Evolutionary conservation across 345 rosid species (phyloP).

Genomic region (Eucalyptus regnans): DNA sequence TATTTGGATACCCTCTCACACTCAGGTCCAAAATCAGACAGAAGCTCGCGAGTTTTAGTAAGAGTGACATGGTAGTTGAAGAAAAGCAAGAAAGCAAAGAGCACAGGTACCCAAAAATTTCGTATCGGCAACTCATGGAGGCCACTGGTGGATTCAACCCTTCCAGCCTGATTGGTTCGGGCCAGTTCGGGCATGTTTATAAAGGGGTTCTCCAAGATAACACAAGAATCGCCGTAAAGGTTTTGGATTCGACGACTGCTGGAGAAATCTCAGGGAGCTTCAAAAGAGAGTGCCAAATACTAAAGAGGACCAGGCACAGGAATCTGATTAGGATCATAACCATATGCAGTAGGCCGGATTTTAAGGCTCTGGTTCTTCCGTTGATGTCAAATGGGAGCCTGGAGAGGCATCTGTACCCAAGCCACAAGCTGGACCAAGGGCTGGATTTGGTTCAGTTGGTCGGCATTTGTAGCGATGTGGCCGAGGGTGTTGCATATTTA

Average conservation of each 20-base stretch:
- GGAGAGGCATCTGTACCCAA: conserved; percentile 60
- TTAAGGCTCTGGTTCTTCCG: conserved; percentile 84
- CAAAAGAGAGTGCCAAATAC: conserved; percentile 72
- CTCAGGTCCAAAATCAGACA: conserved; percentile 32
- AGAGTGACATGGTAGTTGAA: conserved; percentile 35
- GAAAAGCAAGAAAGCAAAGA: conserved; percentile 31
- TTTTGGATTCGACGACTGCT: conserved; percentile 39
- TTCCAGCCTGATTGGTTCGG: conserved; percentile 73
- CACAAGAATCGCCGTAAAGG: conserved; percentile 76
- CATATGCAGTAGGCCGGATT: conserved; percentile 73
- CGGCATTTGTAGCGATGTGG: conserved; percentile 68
- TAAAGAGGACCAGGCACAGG: conserved; percentile 73
- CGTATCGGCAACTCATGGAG: conserved; percentile 52
- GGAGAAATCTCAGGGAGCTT: conserved; percentile 49
- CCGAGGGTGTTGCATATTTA: conserved; percentile 77
- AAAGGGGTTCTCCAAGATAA: conserved; percentile 68
- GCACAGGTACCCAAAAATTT: conserved; percentile 47
- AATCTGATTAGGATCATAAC: conserved; percentile 81
- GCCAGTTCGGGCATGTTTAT: conserved; percentile 78
- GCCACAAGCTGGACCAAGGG: conserved; percentile 10
- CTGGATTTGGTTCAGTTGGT: conserved; percentile 65
- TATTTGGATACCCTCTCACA: conserved; percentile 27
- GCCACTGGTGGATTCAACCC: conserved; percentile 73
- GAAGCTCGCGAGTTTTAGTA: conserved; percentile 8
- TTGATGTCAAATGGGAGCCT: conserved; percentile 84